Evolutionary conservation across 2,329 filamentous ascomycete genomes (phyloP).

Genomic region (Canariomyces notabilis): DNA sequence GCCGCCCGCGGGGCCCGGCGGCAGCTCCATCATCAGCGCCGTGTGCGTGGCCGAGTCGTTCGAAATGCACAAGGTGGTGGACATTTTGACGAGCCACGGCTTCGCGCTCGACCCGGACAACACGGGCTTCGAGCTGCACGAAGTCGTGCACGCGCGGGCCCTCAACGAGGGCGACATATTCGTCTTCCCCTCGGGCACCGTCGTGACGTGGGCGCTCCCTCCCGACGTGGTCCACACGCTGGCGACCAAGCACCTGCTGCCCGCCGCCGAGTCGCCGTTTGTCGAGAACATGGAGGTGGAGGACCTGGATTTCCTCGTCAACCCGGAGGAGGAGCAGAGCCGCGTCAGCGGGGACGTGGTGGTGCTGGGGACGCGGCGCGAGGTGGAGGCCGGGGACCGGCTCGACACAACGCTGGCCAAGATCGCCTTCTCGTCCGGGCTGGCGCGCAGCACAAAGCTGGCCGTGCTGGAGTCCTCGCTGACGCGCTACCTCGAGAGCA

Average conservation of each 20-base stretch:
- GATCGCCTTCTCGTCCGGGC: constrained; percentile 90
- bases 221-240: constrained; percentile 65
- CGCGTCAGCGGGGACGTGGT: constrained; percentile 83
- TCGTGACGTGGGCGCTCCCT: constrained; percentile 87
- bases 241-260: constrained; percentile 66
- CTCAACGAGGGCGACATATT: constrained; percentile 78
- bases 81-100: constrained; percentile 53
- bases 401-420: constrained; percentile 73
- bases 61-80: constrained; percentile 56
- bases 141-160: constrained; percentile 59
- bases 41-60: constrained; percentile 60
- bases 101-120: constrained; percentile 59
- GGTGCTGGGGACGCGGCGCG: constrained; percentile 71
- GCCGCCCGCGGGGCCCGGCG: constrained; percentile 27
- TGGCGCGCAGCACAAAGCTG: constrained; percentile 88
- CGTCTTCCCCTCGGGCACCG: constrained; percentile 88
- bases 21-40: constrained; percentile 48
- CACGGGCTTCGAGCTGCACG: constrained; percentile 55
- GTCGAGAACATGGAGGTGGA: constrained; percentile 72
- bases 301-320: constrained; percentile 80
- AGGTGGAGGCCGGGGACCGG: constrained; percentile 40
- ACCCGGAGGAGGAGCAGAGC: constrained; percentile 66
- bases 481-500: constrained; percentile 79
- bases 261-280: constrained; percentile 72
- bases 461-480: constrained; percentile 84